Evolutionary conservation across 495 filamentous ascomycete genomes (phyloP).

Genomic region (Tuber indicum): DNA sequence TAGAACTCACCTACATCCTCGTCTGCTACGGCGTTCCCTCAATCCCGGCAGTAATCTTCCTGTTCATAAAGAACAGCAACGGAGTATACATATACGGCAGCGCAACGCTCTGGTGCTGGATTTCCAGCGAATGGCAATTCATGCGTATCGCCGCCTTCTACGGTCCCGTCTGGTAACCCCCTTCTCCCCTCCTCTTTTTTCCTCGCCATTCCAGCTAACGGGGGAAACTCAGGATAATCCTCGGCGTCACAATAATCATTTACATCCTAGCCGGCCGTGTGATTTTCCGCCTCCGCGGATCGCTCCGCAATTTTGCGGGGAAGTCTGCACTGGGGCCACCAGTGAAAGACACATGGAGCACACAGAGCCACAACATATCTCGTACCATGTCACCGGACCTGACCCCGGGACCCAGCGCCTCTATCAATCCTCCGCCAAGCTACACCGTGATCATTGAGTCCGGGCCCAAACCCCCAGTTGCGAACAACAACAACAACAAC

Average conservation of each 20-base stretch:
- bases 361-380: slow-evolving; percentile 4
- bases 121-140: slow-evolving; percentile 60
- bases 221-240: slow-evolving; percentile 48
- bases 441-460: slow-evolving; percentile 38
- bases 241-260: slow-evolving; percentile 62
- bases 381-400: slow-evolving; percentile 7
- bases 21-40: slow-evolving; percentile 72
- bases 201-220: background rate
- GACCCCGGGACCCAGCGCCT: slow-evolving; percentile 5
- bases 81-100: slow-evolving; percentile 62
- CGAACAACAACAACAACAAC: background rate
- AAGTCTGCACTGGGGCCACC: slow-evolving; percentile 14
- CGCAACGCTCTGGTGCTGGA: slow-evolving; percentile 83
- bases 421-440: slow-evolving; percentile 42
- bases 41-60: slow-evolving; percentile 60
- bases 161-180: slow-evolving; percentile 66
- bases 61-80: slow-evolving; percentile 53
- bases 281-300: slow-evolving; percentile 59
- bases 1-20: slow-evolving; percentile 67
- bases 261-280: slow-evolving; percentile 65
- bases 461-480: slow-evolving; percentile 15
- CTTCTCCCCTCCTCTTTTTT: background rate
- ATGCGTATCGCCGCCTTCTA: slow-evolving; percentile 75
- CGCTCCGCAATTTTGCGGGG: slow-evolving; percentile 48
- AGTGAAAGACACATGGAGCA: slow-evolving; percentile 26